phyloP scores from a whole-genome alignment of 495 filamentous ascomycete genomes.

The Podospora comata region DNA sequence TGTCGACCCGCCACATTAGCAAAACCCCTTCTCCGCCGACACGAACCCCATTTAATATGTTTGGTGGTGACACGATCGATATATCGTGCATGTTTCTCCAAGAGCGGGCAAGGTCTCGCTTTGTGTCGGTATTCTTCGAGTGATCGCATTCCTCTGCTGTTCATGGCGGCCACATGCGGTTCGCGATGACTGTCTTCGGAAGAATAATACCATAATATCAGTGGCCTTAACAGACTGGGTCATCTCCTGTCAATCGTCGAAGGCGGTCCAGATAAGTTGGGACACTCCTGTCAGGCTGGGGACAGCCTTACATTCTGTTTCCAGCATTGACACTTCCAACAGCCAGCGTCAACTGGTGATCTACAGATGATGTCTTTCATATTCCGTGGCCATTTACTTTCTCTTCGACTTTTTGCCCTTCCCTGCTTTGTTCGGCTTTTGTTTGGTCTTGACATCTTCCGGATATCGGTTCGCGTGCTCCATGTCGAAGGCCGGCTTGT shows the following conservation, averaged over 20 bases:
- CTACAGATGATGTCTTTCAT: background rate
- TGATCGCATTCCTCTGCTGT: background rate
- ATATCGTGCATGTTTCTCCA: background rate
- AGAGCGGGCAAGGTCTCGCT: background rate
- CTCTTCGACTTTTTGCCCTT: constrained; percentile 27
- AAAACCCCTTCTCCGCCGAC: background rate
- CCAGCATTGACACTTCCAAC: background rate
- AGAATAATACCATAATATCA: background rate
- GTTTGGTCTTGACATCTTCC: constrained; percentile 42
- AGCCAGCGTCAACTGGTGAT: background rate
- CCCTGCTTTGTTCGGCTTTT: constrained; percentile 33
- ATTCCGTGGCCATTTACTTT: constrained; percentile 9
- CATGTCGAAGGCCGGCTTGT: constrained; percentile 78
- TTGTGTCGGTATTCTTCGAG: background rate
- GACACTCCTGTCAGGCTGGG: too few species aligned
- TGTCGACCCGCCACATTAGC: background rate
- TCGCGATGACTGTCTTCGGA: too few species aligned
- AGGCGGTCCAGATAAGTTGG: too few species aligned
- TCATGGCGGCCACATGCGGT: background rate
- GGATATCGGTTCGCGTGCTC: constrained; percentile 68
- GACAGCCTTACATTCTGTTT: background rate
- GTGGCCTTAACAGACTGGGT: background rate
- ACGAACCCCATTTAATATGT: background rate
- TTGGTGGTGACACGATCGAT: background rate
- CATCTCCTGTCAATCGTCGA: background rate